A percentile compares a stretch with the other conserved stretches of the same genome.
Evolutionary conservation across 306 rosid species (phyloP).

Genomic region (Cucurbita argyrosperma): DNA sequence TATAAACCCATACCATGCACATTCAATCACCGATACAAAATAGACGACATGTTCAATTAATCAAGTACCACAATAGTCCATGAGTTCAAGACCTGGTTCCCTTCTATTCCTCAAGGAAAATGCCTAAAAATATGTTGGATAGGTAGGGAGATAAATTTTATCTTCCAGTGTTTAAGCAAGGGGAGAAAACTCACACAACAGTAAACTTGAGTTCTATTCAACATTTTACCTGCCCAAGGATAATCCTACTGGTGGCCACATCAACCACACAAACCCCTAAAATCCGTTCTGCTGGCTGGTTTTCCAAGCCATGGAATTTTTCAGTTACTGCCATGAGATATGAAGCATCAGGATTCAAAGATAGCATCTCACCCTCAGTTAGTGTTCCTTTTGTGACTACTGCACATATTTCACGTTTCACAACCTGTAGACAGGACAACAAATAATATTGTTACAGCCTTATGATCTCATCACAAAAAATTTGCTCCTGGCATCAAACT

Average conservation of each 20-base stretch:
- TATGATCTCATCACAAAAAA: neutral
- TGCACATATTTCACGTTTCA: constrained; percentile 87
- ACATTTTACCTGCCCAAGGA: constrained; percentile 79
- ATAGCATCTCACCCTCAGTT: constrained; percentile 73
- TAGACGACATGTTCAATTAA: neutral
- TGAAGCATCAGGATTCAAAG: constrained; percentile 72
- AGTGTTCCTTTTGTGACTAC: constrained; percentile 87
- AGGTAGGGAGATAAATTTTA: neutral
- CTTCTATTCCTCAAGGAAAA: neutral
- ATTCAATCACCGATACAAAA: neutral
- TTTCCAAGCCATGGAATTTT: constrained; percentile 22
- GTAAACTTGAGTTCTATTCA: neutral
- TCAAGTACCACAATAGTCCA: neutral
- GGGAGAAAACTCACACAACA: neutral
- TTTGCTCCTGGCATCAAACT: neutral
- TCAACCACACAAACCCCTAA: constrained; percentile 84
- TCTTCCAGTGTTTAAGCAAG: neutral
- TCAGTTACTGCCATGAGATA: constrained; percentile 79
- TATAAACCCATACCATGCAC: neutral
- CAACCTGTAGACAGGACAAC: constrained; percentile 40
- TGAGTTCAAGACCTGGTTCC: neutral
- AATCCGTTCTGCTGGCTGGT: constrained; percentile 27
- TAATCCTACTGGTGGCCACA: constrained; percentile 59
- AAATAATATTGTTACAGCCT: constrained; percentile 2
- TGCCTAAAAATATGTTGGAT: neutral